A percentile compares a stretch with the other conserved stretches of the same genome.
Conservation (phyloP, 495 filamentous ascomycete species). For the Tuber aestivum region DNA sequence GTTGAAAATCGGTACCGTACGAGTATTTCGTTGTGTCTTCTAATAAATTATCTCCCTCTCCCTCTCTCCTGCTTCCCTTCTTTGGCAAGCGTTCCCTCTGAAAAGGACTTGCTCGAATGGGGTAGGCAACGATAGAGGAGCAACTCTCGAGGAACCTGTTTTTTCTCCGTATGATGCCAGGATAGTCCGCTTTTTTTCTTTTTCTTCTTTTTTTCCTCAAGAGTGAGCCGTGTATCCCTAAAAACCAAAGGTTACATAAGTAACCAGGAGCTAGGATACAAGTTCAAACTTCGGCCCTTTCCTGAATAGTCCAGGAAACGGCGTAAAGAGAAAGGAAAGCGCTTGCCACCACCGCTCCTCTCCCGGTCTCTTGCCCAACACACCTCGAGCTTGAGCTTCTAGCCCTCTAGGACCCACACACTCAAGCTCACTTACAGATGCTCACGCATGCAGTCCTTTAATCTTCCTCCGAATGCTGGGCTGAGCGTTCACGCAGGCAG, state of each 20-base stretch:
- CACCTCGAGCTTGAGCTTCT: not conserved
- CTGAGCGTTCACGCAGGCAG: not conserved
- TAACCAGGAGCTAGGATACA: not conserved
- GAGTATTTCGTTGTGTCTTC: not conserved
- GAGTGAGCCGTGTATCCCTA: not conserved
- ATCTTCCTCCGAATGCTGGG: not conserved
- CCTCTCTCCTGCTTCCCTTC: not conserved
- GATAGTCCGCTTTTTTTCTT: not conserved
- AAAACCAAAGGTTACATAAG: conserved; percentile 5
- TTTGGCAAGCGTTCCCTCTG: not conserved
- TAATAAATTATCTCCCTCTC: not conserved
- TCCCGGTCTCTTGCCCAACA: not conserved
- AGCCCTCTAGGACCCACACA: not conserved
- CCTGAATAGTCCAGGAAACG: not conserved
- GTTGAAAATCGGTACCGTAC: not conserved
- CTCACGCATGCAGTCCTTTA: not conserved
- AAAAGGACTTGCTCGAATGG: not conserved
- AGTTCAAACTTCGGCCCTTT: not conserved
- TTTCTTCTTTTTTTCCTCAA: not conserved
- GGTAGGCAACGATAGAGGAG: not conserved
- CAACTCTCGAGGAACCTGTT: not conserved
- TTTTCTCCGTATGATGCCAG: not conserved
- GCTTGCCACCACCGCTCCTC: not conserved
- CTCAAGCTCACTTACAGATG: not conserved
- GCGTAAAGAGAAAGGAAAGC: not conserved